Conservation (phyloP, 2,329 filamentous ascomycete species). For the Colletotrichum orbiculare region DNA sequence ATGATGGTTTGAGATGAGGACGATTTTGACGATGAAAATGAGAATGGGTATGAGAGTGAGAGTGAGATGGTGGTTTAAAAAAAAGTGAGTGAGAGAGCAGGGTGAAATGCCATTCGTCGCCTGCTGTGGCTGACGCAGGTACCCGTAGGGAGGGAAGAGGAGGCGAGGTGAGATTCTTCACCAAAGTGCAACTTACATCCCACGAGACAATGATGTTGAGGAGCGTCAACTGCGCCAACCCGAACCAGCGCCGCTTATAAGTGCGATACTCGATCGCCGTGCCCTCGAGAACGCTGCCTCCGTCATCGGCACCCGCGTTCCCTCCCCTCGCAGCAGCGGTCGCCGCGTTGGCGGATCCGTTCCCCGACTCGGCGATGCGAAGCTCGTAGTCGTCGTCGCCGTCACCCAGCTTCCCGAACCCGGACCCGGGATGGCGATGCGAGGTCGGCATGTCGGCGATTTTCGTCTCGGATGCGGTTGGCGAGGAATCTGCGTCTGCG, state of each 20-base stretch:
- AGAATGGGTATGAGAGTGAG: too few relatives aligned
- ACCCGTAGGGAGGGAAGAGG: slow-evolving; percentile 4
- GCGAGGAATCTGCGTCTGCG: too few relatives aligned
- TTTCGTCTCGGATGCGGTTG: not conserved
- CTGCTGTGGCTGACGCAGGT: slow-evolving; percentile 4
- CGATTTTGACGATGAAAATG: not conserved
- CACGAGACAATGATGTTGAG: slow-evolving; percentile 94
- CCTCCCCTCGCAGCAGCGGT: slow-evolving; percentile 1
- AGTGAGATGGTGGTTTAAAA: too few relatives aligned
- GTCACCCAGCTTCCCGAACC: slow-evolving; percentile 38
- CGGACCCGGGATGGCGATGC: slow-evolving; percentile 18
- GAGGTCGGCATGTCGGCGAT: slow-evolving; percentile 19
- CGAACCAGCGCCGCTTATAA: slow-evolving; percentile 92
- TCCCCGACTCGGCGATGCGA: slow-evolving; percentile 21
- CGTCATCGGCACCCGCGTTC: slow-evolving; percentile 39
- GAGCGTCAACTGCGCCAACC: slow-evolving; percentile 82
- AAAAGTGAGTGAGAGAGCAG: not conserved
- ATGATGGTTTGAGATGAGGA: too few relatives aligned
- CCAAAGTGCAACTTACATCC: slow-evolving; percentile 76
- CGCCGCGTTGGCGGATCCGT: slow-evolving; percentile 1
- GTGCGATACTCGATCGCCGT: slow-evolving; percentile 51
- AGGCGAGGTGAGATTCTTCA: slow-evolving; percentile 8
- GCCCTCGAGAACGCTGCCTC: slow-evolving; percentile 43
- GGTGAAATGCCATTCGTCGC: slow-evolving; percentile 11
- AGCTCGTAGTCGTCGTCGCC: slow-evolving; percentile 29